Base-by-base conservation (phyloP, 1,284 basidiomycete genomes). In the Coniophora puteana region DNA sequence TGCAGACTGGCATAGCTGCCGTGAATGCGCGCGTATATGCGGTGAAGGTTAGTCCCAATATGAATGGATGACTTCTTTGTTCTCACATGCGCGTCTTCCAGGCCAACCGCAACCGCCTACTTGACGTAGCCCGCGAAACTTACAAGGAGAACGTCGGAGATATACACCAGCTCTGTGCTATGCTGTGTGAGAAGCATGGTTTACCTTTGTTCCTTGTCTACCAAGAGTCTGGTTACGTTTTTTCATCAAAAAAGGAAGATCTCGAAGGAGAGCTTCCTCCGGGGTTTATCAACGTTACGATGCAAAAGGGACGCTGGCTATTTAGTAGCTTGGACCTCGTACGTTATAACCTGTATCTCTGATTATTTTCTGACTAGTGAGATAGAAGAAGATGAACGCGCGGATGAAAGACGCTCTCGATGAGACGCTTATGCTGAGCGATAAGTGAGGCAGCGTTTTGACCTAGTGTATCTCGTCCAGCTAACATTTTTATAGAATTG, bases 101-200 rank as follows among this genome's bases (percentile, higher is more conserved):
- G 80, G 84, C 88, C 1, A 85, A 88, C 46, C 77, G 74, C 51
- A 89, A 92, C 49, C 78, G 80, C 16, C 71, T 95, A 8, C 79
- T 98, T 10, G 93, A 97, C 49, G 89, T 97, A 4, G 94, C 93
- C 1, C 78, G 94, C 7, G 87, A 91, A 56, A 94, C 93, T 0
- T 92, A 87, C 66, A 89, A 86, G 52, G 93, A 96, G 58, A 94
- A 94, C 50, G 72, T 93, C 13, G 76, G 79, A 3, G 93, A 96
- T 53, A 91, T 94, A 36, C 79, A 81, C 46, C 72, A 80, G 37
- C 67, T 93, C 26, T 78, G 76, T 46, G 67, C 68, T 8, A 65
- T 63, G 0, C 62, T 90, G 5, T 68, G 76, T 2, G 75, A 85
- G 42, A 66, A 77, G 41, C 75, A 88, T 48, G 69, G 68, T 3